These are phyloP conservation scores for Bombardia bombarda DNA, from an alignment of 495 filamentous ascomycete genomes.

Conservation along the genomic window DNA sequence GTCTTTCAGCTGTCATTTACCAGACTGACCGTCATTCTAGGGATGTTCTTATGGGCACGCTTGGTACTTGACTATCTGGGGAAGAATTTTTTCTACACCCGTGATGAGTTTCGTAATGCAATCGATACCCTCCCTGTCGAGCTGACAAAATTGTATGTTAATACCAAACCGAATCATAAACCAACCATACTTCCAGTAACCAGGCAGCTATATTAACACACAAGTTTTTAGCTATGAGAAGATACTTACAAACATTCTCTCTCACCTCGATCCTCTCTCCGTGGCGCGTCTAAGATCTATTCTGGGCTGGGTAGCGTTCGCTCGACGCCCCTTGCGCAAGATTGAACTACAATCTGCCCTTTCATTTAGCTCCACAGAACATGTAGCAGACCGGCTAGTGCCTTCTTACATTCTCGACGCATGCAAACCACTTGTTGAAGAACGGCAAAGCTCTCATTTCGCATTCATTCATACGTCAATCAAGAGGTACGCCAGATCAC, in stretches of 20 bases:
- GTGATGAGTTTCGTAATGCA: constrained; percentile 14
- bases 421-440: constrained; percentile 20
- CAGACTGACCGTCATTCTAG: constrained; percentile 3
- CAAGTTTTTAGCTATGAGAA: constrained; percentile 14
- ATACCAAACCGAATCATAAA: background rate
- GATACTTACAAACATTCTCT: constrained; percentile 14
- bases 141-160: constrained; percentile 21
- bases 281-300: constrained; percentile 15
- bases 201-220: background rate
- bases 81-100: constrained; percentile 21
- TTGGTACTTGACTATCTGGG: constrained; percentile 24
- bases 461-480: constrained; percentile 26
- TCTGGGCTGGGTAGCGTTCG: constrained; percentile 27
- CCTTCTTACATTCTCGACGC: constrained; percentile 24
- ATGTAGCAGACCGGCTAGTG: constrained; percentile 1
- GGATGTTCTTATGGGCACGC: constrained; percentile 28
- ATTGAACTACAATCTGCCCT: constrained; percentile 23
- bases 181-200: background rate
- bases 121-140: constrained; percentile 16
- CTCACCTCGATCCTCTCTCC: constrained; percentile 18
- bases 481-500: constrained; percentile 20
- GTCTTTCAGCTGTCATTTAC: constrained; percentile 3
- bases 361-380: constrained; percentile 13
- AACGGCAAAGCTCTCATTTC: constrained; percentile 14
- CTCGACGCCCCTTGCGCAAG: constrained; percentile 19